These are phyloP conservation scores for Phytophthora megakarya DNA, from an alignment of 352 stramenopile species.

Conservation along the genomic window DNA sequence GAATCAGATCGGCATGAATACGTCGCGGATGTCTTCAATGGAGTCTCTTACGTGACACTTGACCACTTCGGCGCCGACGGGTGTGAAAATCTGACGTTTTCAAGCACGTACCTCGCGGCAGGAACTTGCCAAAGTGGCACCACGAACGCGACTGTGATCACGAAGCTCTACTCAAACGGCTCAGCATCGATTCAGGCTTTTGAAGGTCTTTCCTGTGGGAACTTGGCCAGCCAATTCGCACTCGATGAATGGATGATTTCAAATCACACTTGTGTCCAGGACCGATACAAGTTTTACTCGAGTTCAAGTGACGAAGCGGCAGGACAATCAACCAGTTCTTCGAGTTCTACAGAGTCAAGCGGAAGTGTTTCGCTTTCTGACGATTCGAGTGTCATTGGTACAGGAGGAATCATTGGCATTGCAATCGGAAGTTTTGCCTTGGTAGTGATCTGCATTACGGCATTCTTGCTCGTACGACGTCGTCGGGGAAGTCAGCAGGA, in stretches of 20 bases:
- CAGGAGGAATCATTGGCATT: constrained; percentile 8
- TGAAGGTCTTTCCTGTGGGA: constrained; percentile 13
- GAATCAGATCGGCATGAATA: constrained; percentile 20
- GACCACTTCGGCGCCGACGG: constrained; percentile 4
- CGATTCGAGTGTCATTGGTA: constrained; percentile 4
- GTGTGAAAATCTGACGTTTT: constrained; percentile 15
- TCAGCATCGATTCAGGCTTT: constrained; percentile 21
- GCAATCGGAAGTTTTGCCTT: constrained; percentile 3
- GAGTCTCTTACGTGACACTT: constrained; percentile 23
- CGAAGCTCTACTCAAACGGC: constrained; percentile 23
- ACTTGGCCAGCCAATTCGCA: not conserved
- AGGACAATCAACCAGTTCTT: not conserved
- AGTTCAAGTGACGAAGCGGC: constrained; percentile 8
- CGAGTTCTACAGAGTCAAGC: not conserved
- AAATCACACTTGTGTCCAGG: constrained; percentile 19
- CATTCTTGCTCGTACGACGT: not conserved
- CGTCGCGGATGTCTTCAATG: constrained; percentile 24
- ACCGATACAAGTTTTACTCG: constrained; percentile 20
- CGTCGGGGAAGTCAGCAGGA: not conserved
- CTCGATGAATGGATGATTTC: constrained; percentile 13
- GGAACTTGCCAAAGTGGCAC: constrained; percentile 25
- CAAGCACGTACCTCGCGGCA: constrained; percentile 20
- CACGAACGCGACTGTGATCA: constrained; percentile 25
- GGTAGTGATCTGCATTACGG: constrained; percentile 1
- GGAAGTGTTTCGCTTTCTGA: not conserved